These are phyloP conservation scores for Daldinia sp. DNA, from an alignment of 2,329 filamentous ascomycete species.

Conservation along the genomic window DNA sequence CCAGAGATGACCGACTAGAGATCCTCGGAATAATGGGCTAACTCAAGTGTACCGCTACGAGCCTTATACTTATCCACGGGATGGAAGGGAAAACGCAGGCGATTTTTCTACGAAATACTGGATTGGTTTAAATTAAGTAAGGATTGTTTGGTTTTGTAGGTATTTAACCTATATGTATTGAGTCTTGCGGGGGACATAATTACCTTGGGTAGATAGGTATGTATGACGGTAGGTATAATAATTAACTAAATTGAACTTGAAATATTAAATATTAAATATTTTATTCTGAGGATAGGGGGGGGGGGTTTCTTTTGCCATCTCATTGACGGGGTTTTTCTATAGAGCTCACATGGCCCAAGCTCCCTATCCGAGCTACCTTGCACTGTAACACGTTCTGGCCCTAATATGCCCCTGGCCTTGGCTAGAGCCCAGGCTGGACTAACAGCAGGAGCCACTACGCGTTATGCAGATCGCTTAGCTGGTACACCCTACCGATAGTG, in stretches of 20 bases:
- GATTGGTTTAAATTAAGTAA: conserved; percentile 5
- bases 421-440: conserved; percentile 29
- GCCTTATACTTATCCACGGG: conserved; percentile 25
- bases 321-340: not conserved
- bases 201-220: not conserved
- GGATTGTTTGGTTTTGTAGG: conserved; percentile 8
- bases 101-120: conserved; percentile 17
- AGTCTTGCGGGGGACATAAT: not conserved
- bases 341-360: conserved; percentile 36
- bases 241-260: conserved; percentile 5
- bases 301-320: not conserved
- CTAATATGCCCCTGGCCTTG: conserved; percentile 28
- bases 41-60: conserved; percentile 26
- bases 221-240: not conserved
- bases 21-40: conserved; percentile 21
- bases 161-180: conserved; percentile 1
- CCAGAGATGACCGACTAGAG: conserved; percentile 19
- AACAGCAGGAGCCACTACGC: conserved; percentile 27
- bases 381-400: conserved; percentile 18
- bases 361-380: conserved; percentile 20
- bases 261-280: not conserved
- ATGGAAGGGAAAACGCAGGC: conserved; percentile 25
- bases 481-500: conserved; percentile 26
- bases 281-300: not conserved
- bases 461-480: conserved; percentile 12